These are phyloP conservation scores for Herpetospermum pedunculosum DNA, from an alignment of 306 rosid genomes.

Conservation along the genomic window DNA sequence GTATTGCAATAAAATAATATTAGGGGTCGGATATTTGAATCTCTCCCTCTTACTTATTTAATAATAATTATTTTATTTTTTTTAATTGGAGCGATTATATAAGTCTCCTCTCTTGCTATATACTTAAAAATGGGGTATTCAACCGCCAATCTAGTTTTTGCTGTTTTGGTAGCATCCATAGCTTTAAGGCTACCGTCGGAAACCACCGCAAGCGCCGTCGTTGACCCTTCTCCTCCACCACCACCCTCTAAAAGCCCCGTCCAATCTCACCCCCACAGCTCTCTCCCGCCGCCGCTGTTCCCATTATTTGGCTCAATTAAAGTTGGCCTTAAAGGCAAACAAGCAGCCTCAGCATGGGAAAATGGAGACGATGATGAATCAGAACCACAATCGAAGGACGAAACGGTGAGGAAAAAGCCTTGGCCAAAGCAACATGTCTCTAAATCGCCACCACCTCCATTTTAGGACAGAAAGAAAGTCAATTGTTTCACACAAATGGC, in stretches of 20 bases:
- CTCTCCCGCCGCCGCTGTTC: not conserved
- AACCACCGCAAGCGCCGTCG: not conserved
- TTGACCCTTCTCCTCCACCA: not conserved
- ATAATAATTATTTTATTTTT: too few species aligned
- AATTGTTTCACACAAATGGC: not conserved
- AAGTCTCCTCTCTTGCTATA: too few species aligned
- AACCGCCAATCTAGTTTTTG: not conserved
- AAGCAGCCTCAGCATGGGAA: not conserved
- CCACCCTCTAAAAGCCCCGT: not conserved
- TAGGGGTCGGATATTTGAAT: too few species aligned
- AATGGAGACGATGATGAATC: not conserved
- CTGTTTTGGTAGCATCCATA: not conserved
- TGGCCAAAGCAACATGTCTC: not conserved
- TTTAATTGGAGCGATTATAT: too few species aligned
- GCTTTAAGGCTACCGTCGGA: not conserved
- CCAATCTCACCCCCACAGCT: not conserved
- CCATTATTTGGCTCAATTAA: not conserved
- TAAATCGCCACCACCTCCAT: not conserved
- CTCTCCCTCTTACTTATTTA: too few species aligned
- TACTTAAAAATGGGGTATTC: not conserved
- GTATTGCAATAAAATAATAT: too few species aligned
- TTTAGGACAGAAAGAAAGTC: not conserved
- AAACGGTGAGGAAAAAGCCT: not conserved
- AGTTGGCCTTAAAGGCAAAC: not conserved
- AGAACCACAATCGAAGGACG: not conserved